Base-by-base conservation (phyloP, 164 flowering plant genomes). In the Stephania japonica region DNA sequence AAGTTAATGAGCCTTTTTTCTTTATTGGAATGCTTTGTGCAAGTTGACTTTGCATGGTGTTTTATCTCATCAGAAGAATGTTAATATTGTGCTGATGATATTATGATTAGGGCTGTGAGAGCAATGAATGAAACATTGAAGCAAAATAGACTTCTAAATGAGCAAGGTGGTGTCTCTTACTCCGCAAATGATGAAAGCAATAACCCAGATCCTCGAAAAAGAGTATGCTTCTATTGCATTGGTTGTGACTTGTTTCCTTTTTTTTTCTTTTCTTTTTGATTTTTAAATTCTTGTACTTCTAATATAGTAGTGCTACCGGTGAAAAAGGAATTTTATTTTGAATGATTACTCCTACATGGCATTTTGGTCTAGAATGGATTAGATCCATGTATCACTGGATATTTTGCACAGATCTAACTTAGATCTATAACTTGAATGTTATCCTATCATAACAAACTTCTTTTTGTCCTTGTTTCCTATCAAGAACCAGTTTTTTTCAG, bases 71-170 rank as follows among this genome's bases (percentile, higher is more conserved):
- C 3, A 59, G 9, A 21, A n/a, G 21, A 59, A 21, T n/a, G 25
- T 26, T 42, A 43, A 44, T 63, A 44, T 23, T 5, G 42, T 67
- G 64, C 47, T 59, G n/a, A 59, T 18, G 24, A 59, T 59, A 6
- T 67, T 61, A 66, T 65, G 19, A 62, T 9, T 70, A 94, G 99
- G 88, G 99, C 97, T 83, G 98, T 96, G n/a, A 86, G 97, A 42
- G 97, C 97, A 70, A 93, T 93, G 99, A 96, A 90, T 83, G 97
- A 93, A 79, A 84, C 94, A 56, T 68, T 94, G 77, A 91, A 90
- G 85, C 96, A 91, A 84, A 90, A 89, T 73, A 91, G 97, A 43
- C 87, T 90, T 67, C 69, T 86, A 74, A 83, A 78, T 75, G 92
- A 86, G 69, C 90, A 79, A 53, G 84, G 79, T 10, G 87, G 79